Evolutionary conservation across 2,329 filamentous ascomycete genomes (phyloP), one percentile per base, ranked within the genome.

Genomic region (Thyridium curvatum): DNA sequence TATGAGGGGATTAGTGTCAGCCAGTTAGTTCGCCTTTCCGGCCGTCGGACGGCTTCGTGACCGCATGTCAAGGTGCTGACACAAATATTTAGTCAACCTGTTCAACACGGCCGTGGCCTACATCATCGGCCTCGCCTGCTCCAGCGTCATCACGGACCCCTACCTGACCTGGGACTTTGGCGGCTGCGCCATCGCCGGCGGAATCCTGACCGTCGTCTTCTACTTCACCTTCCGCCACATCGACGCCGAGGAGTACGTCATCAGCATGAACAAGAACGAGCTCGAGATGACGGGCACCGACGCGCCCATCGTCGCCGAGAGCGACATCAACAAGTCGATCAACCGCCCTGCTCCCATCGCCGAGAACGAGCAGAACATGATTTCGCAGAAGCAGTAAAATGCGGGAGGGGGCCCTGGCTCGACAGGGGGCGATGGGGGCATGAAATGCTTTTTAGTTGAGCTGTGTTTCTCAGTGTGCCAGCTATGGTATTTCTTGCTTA

Each of bases 151-250:
- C 41, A 60, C 56, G 0, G 71, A 74, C 49, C 70, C 71, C 7
- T 61, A 68, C 45, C 52, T 75, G 30, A 66, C 65, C 6, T 72
- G 68, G 69, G 67, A 66, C 46, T 71, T 73, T 46, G 68, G 64
- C 31, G 70, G 62, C 28, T 60, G 64, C 9, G 65, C 69, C 28
- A 71, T 72, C 32, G 53, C 62, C 13, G 69, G 69, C 39, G 62
- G 52, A 32, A 47, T 72, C 28, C 48, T 68, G 10, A 64, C 66
- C 13, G 52, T 69, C 14, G 26, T 63, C 37, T 70, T 71, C 49
- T 71, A 62, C 48, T 65, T 68, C 48, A 54, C 61, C 35, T 71
- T 69, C 58, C 58, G 60, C 14, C 62, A 70, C 50, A 66, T 71
- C 40, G 66, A 71, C 51, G 42, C 55, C 37, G 67, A 71, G 44